These are phyloP conservation scores for Grosmannia clavigera DNA, from an alignment of 2,329 filamentous ascomycete species.

Conservation along the genomic window DNA sequence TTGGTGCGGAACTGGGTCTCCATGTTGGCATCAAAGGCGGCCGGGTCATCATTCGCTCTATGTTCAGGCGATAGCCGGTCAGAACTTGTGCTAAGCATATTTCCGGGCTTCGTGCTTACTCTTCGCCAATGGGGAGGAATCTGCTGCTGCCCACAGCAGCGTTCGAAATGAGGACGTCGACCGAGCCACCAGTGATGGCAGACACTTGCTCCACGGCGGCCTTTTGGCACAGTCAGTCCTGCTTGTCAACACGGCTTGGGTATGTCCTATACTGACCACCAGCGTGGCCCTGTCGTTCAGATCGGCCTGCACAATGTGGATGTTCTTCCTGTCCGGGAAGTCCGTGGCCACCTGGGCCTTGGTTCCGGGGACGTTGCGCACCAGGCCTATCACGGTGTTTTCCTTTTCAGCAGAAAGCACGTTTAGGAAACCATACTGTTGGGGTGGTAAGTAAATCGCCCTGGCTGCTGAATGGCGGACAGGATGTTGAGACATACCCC, in stretches of 20 bases:
- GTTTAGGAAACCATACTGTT: conserved; percentile 36
- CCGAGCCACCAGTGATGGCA: conserved; percentile 22
- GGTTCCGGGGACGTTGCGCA: conserved; percentile 31
- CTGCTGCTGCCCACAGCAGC: conserved; percentile 23
- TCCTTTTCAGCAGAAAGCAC: conserved; percentile 28
- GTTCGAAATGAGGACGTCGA: conserved; percentile 43
- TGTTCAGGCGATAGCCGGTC: too few species aligned
- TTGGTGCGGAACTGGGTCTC: conserved; percentile 30
- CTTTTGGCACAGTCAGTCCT: conserved; percentile 4
- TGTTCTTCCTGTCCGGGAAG: conserved; percentile 24
- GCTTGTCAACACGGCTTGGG: not conserved
- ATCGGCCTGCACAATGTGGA: conserved; percentile 34
- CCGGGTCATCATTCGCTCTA: conserved; percentile 18
- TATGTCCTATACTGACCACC: conserved; percentile 16
- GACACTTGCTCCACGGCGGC: conserved; percentile 16
- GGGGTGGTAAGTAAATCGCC: not conserved
- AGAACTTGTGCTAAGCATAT: not conserved
- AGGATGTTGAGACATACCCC: conserved; percentile 11
- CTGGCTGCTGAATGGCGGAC: not conserved
- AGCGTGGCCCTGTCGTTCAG: conserved; percentile 26
- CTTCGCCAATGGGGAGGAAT: conserved; percentile 20
- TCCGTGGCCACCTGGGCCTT: conserved; percentile 30
- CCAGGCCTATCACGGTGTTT: conserved; percentile 35
- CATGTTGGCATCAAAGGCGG: conserved; percentile 23
- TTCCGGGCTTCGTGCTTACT: conserved; percentile 18